Evolutionary conservation across 768 basidiomycete genomes (phyloP).

Genomic region (Dacryopinax primogenitus): DNA sequence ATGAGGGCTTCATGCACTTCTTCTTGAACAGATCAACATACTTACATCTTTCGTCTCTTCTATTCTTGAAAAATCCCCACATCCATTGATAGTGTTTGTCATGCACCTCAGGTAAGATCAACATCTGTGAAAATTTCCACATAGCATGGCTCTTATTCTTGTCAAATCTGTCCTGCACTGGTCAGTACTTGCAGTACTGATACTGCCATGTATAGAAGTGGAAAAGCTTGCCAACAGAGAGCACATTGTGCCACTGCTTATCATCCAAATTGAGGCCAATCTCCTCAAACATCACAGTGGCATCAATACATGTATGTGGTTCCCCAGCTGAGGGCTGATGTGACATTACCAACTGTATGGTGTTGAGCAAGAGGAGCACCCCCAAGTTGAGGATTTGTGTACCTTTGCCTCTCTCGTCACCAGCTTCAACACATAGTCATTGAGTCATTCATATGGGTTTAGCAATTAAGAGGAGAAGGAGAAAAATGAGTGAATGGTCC

Average conservation of each 20-base stretch:
- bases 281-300: slow-evolving; percentile 79
- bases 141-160: slow-evolving; percentile 53
- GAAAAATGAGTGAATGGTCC: too few species aligned
- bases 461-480: too few species aligned
- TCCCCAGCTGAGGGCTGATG: slow-evolving; percentile 57
- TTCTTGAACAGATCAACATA: slow-evolving; percentile 78
- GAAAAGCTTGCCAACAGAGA: slow-evolving; percentile 90
- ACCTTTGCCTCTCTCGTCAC: slow-evolving; percentile 91
- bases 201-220: slow-evolving; percentile 76
- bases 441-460: too few species aligned
- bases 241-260: slow-evolving; percentile 85
- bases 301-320: slow-evolving; percentile 79
- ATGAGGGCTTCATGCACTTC: slow-evolving; percentile 42
- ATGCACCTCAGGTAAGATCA: slow-evolving; percentile 70
- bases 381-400: slow-evolving; percentile 22
- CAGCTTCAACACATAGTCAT: slow-evolving; percentile 91
- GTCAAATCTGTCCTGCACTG: slow-evolving; percentile 45
- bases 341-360: slow-evolving; percentile 62
- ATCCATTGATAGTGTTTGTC: slow-evolving; percentile 78
- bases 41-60: slow-evolving; percentile 70
- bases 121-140: slow-evolving; percentile 61
- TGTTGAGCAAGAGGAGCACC: not conserved
- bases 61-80: slow-evolving; percentile 78
- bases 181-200: slow-evolving; percentile 75
- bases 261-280: slow-evolving; percentile 85